Conservation (phyloP, 108 stramenopile genomes). For the Skeletonema marinoi region DNA sequence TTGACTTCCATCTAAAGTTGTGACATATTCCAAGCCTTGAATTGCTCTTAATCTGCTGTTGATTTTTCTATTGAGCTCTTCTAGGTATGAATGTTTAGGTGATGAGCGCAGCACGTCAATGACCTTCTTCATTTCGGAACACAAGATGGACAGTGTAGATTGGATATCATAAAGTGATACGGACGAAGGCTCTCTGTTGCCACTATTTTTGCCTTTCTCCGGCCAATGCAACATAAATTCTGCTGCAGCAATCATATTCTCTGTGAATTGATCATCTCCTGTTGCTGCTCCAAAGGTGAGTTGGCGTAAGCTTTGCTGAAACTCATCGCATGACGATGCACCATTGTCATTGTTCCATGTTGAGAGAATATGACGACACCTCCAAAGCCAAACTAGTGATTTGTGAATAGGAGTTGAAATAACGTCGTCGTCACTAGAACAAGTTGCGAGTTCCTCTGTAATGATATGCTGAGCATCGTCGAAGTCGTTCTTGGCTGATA, state of each 20-base stretch:
- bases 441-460: slow-evolving; percentile 15
- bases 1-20: slow-evolving; percentile 10
- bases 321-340: slow-evolving; percentile 22
- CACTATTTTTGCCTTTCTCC: slow-evolving; percentile 7
- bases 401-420: slow-evolving; percentile 45
- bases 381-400: slow-evolving; percentile 58
- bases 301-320: slow-evolving; percentile 38
- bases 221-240: slow-evolving; percentile 61
- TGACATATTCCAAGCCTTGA: slow-evolving; percentile 22
- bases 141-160: slow-evolving; percentile 49
- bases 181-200: neutral
- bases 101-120: slow-evolving; percentile 8
- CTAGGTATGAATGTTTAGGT: slow-evolving; percentile 13
- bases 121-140: slow-evolving; percentile 28
- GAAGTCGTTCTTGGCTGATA: slow-evolving; percentile 37
- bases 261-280: slow-evolving; percentile 30
- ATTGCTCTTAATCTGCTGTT: slow-evolving; percentile 35
- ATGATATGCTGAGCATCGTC: slow-evolving; percentile 48
- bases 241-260: slow-evolving; percentile 50
- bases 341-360: slow-evolving; percentile 18
- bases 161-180: slow-evolving; percentile 37
- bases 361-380: slow-evolving; percentile 50
- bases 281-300: slow-evolving; percentile 35
- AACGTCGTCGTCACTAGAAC: slow-evolving; percentile 10
- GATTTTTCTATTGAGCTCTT: slow-evolving; percentile 28